Base-by-base conservation (phyloP, 768 basidiomycete species). In the Kwoniella sp. region DNA sequence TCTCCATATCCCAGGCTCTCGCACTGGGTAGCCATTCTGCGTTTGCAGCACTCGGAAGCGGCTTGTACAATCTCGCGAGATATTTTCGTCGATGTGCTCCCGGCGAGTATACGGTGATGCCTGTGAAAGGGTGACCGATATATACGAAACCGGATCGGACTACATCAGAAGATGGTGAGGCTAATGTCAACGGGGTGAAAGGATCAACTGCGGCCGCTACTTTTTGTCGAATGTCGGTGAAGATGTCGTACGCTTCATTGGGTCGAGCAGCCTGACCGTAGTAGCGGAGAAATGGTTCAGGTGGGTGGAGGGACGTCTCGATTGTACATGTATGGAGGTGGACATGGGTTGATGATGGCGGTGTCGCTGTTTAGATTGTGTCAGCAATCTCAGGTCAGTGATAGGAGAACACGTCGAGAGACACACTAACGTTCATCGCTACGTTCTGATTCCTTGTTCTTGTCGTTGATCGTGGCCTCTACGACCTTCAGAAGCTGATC, bases 241-340 rank as follows among this genome's bases (percentile, higher is more conserved):
- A 72, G 1, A 21, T 9, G 6, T 37, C 26, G 54, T 68, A 67
- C 2, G 33, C 58, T 15, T 68, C 68, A 50, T 76, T 71, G 17
- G 48, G 55, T 46, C 58, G 48, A 1, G 9, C 17, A 12, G 50
- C 25, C 21, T 53, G 37, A 7, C 22, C 26, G 4, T 37, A 62
- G 30, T 60, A 58, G 9, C n/a, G 33, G 6, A 67, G 13, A 5
- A 37, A 9, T 19, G 56, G n/a, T 2, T 27, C 15, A 9, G 74
- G 74, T 24, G 68, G 49, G 22, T 29, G 8, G n/a, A 76, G 49
- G 8, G 58, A 50, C 8, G 58, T 33, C 26, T 76, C 70, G 47
- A 76, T 55, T 3, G 68, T 68, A 47, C 67, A 59, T 9, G 72
- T 71, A 52, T 73, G 70, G 1, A 76, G 47, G 63, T 76, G 74